Conservation (phyloP, 1,284 basidiomycete species). For the Golubevia pallescens region DNA sequence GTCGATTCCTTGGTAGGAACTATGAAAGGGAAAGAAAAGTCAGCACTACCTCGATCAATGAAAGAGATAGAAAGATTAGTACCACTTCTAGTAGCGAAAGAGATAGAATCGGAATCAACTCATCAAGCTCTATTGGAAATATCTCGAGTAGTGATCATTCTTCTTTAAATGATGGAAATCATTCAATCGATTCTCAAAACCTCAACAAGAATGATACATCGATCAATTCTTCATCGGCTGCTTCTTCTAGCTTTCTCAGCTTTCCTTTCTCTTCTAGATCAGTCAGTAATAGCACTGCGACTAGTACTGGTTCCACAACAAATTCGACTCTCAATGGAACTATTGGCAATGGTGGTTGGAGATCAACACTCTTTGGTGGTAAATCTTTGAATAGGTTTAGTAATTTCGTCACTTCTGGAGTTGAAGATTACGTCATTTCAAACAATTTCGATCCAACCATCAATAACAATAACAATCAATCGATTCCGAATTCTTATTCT, state of each 20-base stretch:
- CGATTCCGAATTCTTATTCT: too few relatives aligned
- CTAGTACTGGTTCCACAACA: not conserved
- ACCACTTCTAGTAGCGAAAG: too few relatives aligned
- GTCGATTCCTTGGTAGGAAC: too few relatives aligned
- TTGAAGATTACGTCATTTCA: conserved; percentile 70
- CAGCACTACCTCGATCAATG: too few relatives aligned
- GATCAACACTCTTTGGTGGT: conserved; percentile 71
- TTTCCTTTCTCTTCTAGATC: not conserved
- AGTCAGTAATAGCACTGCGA: not conserved
- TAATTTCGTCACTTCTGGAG: conserved; percentile 81
- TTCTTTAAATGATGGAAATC: not conserved
- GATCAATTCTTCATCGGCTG: not conserved
- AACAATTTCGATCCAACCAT: conserved; percentile 20
- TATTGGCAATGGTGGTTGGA: not conserved
- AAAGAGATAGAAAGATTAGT: too few relatives aligned
- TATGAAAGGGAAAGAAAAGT: too few relatives aligned
- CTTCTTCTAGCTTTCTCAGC: not conserved
- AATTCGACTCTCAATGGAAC: not conserved
- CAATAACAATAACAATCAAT: too few relatives aligned
- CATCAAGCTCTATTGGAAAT: not conserved
- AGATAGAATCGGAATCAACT: too few relatives aligned
- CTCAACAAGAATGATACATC: too few relatives aligned
- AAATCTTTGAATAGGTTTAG: conserved; percentile 81
- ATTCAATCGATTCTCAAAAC: not conserved
- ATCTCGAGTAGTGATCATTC: not conserved